Evolutionary conservation across 768 basidiomycete genomes (phyloP), one percentile per base, ranked within the genome.

Genomic region (Porpolomopsis calyptriformis): DNA sequence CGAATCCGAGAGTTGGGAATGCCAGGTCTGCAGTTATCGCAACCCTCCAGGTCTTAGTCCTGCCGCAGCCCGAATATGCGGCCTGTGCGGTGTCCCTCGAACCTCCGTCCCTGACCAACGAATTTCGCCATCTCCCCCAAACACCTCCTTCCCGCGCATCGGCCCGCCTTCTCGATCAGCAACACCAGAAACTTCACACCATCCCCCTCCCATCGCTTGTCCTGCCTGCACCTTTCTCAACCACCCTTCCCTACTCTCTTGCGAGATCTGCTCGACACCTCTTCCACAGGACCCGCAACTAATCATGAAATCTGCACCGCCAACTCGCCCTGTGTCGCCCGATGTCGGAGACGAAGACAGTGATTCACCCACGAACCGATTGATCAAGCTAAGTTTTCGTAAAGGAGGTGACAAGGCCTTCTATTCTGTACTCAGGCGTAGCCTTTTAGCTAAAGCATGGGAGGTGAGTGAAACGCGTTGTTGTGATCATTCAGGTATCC

Each of bases 211-310:
- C 14, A 61, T 62, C 2, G 59, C 83, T 11, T 99, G 94, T 61
- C 74, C 81, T 1, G 80, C 80, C 1, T 99, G 96, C 59, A 98
- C 94, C 1, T 99, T 93, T 60, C 68, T 93, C 10, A 99, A 99
- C 62, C 81, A 86, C 49, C 78, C 78, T 0, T 81, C 76, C 1
- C 68, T 92, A 46, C 62, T 62, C 0, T 59, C 65, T 6, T 98
- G 94, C 65, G 94, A 97, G 61, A 84, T 98, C 2, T 98, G 94
- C 58, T 72, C 71, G 4, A 82, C 89, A 3, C 66, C 76, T 0
- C 66, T 78, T 41, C 57, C 51, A 40, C 31, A 23, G 55, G 48
- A 14, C 40, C 49, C 3, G 34, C 57, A 48, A 23, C 57, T 59
- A 1, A 56, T 57, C 20, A 68, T 72, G 53, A 77, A 74, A 52